Conservation (phyloP, 2,329 filamentous ascomycete genomes). For the Alternaria sp. region DNA sequence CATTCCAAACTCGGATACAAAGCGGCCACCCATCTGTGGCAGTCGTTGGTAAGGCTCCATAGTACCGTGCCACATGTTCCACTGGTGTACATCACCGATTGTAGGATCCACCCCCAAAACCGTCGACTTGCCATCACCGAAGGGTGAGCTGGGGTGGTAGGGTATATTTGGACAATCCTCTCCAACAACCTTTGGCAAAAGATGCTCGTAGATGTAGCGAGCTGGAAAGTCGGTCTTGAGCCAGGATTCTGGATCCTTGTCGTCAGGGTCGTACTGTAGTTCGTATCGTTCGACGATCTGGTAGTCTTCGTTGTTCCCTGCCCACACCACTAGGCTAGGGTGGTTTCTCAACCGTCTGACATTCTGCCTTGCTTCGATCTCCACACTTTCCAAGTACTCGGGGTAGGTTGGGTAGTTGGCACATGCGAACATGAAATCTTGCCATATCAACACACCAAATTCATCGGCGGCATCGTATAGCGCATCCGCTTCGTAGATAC, state of each 20-base stretch:
- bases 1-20: conserved; percentile 96
- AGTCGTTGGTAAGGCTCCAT: conserved; percentile 86
- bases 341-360: conserved; percentile 78
- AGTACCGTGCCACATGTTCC: conserved; percentile 96
- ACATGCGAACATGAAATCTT: conserved; percentile 85
- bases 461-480: conserved; percentile 81
- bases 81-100: conserved; percentile 90
- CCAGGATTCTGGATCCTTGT: conserved; percentile 83
- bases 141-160: conserved; percentile 83
- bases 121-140: conserved; percentile 75
- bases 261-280: conserved; percentile 77
- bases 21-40: conserved; percentile 84
- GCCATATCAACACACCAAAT: conserved; percentile 80
- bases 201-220: conserved; percentile 84
- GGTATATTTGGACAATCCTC: conserved; percentile 70
- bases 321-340: conserved; percentile 84
- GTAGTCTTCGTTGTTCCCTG: conserved; percentile 96
- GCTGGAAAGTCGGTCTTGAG: conserved; percentile 87
- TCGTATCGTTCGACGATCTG: conserved; percentile 76
- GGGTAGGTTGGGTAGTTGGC: conserved; percentile 65
- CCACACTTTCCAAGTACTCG: conserved; percentile 58
- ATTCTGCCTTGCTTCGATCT: conserved; percentile 68
- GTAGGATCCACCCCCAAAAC: conserved; percentile 63
- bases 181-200: conserved; percentile 74
- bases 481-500: conserved; percentile 75